Percentiles rank a stretch among this genome's conserved stretches.
Evolutionary conservation across 257 asterid genomes (phyloP).

Genomic region (Ilex aquifolium): DNA sequence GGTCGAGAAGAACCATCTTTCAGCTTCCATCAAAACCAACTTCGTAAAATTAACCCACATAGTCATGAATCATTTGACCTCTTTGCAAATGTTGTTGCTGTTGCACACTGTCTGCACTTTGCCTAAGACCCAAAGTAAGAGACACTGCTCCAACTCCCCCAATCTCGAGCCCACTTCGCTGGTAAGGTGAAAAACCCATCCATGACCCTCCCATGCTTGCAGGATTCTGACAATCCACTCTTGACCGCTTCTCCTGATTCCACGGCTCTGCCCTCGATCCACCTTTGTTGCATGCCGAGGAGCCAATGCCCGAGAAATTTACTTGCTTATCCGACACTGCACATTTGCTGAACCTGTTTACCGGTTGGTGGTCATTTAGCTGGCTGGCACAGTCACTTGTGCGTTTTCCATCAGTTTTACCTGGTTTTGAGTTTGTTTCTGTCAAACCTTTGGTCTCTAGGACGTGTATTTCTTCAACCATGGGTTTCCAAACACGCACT

Average conservation of each 20-base stretch:
- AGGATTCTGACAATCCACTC: constrained; percentile 36
- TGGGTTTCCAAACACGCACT: constrained; percentile 88
- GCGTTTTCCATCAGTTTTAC: constrained; percentile 10
- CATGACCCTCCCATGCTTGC: constrained; percentile 32
- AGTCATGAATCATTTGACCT: no score
- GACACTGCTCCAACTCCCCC: constrained; percentile 65
- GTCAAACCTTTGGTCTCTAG: constrained; percentile 52
- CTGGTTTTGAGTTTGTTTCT: constrained; percentile 11
- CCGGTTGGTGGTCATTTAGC: constrained; percentile 14
- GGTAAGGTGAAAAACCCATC: constrained; percentile 43
- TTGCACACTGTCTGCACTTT: constrained; percentile 41
- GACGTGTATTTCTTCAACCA: constrained; percentile 87
- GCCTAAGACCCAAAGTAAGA: constrained; percentile 61
- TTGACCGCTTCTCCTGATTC: constrained; percentile 56
- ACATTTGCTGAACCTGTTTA: constrained; percentile 9
- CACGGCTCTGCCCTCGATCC: constrained; percentile 15
- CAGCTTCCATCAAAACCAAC: no score
- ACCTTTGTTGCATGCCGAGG: constrained; percentile 5
- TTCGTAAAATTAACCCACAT: no score
- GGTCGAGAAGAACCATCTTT: no score
- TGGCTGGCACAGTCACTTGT: constrained; percentile 5
- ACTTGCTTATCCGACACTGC: constrained; percentile 19
- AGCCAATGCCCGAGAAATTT: constrained; percentile 17
- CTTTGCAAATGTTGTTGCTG: constrained; percentile 12
- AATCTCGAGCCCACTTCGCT: constrained; percentile 33